Conservation (phyloP, 139 green algal species). For the Chlorella sp. region DNA sequence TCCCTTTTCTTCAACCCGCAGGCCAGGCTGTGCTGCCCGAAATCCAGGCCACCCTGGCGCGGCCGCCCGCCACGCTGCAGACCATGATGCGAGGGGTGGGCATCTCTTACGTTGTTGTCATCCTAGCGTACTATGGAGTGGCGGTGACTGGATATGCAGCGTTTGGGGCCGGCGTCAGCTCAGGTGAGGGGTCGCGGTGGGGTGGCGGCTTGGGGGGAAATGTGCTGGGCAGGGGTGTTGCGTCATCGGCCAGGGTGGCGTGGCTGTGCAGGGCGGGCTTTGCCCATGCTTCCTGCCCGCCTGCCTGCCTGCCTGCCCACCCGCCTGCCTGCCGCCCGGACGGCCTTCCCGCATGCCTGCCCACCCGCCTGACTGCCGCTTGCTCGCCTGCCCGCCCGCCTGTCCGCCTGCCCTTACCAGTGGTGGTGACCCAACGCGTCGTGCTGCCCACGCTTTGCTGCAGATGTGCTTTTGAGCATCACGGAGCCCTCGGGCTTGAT, state of each 20-base stretch:
- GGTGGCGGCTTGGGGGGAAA: not conserved
- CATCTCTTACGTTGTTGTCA: conserved; percentile 54
- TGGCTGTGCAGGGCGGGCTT: too few species aligned
- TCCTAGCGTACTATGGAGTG: conserved; percentile 67
- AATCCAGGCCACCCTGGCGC: conserved; percentile 58
- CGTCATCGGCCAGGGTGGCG: too few species aligned
- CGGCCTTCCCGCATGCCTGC: not conserved
- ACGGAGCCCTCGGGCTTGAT: conserved; percentile 46
- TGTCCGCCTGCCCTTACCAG: not conserved
- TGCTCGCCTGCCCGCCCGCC: not conserved
- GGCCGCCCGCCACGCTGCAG: conserved; percentile 43
- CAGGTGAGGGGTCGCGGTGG: not conserved
- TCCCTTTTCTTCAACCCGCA: not conserved
- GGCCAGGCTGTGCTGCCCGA: conserved; percentile 57
- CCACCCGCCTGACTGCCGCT: not conserved
- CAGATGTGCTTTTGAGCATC: conserved; percentile 73
- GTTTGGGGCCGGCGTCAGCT: conserved; percentile 52
- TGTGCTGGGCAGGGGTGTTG: too few species aligned
- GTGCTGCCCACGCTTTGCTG: not conserved
- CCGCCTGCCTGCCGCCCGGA: not conserved
- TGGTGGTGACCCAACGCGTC: too few species aligned
- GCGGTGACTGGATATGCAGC: conserved; percentile 64
- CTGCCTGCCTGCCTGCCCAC: too few species aligned
- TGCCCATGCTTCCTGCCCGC: too few species aligned
- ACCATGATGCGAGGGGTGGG: conserved; percentile 64